phyloP scores from a whole-genome alignment of 2,329 filamentous ascomycete genomes.

The Corinectria fuckeliana region DNA sequence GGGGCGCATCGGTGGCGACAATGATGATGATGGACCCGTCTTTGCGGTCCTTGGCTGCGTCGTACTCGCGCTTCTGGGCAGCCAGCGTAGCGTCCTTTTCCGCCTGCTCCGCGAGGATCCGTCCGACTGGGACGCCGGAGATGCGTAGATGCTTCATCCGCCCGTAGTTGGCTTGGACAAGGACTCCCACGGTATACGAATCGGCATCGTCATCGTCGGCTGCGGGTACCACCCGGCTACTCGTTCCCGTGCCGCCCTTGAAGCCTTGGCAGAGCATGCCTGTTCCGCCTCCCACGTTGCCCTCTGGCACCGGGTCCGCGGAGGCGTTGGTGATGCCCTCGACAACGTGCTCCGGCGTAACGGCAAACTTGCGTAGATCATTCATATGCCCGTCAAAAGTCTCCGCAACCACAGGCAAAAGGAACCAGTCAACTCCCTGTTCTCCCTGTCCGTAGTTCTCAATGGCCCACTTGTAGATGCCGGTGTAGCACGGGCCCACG shows the following conservation, averaged over 20 bases:
- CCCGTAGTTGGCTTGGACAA: conserved; percentile 70
- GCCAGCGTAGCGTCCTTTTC: conserved; percentile 33
- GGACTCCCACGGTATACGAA: conserved; percentile 62
- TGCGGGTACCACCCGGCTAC: conserved; percentile 52
- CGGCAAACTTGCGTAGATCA: conserved; percentile 60
- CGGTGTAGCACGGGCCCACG: conserved; percentile 50
- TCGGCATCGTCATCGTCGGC: conserved; percentile 20
- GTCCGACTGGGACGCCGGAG: conserved; percentile 64
- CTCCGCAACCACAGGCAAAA: conserved; percentile 64
- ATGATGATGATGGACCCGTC: conserved; percentile 69
- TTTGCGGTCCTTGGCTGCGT: conserved; percentile 54
- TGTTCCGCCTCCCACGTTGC: conserved; percentile 67
- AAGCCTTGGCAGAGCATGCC: conserved; percentile 70
- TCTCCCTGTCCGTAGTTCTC: conserved; percentile 50
- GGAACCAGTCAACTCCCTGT: conserved; percentile 55
- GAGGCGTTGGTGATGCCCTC: conserved; percentile 57
- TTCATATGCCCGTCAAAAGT: conserved; percentile 67
- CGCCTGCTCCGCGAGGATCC: conserved; percentile 55
- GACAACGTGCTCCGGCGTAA: conserved; percentile 59
- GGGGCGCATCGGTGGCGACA: conserved; percentile 65
- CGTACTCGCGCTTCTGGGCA: conserved; percentile 20
- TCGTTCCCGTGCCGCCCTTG: conserved; percentile 69
- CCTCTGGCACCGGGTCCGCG: conserved; percentile 60
- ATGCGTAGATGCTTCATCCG: conserved; percentile 61
- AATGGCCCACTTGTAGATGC: conserved; percentile 62